Evolutionary conservation across 176 grass and related monocot genomes (phyloP), one percentile per base, ranked within the genome.

Genomic region (Carex cristatella): DNA sequence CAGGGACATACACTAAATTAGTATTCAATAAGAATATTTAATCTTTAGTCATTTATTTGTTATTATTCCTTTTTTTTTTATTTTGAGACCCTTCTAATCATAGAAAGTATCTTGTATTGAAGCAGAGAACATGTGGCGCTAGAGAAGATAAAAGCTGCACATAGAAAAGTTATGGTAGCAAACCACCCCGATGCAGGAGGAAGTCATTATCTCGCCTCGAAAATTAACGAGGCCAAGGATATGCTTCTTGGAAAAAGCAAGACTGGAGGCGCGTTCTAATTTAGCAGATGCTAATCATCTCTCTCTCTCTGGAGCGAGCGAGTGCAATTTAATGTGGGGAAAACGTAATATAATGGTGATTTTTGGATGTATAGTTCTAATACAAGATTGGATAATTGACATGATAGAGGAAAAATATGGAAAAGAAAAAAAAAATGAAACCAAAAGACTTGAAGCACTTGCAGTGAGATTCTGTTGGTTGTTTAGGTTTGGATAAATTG

Each of bases 171-270:
- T 55, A 94, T 99, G 93, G 82, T 92, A 27, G 96, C 96, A 1
- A 99, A 99, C 67, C 93, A 99, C 79, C 96, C 91, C 13, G 96
- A 99, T 61, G 85, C 85, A 9, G 91, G 96, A 69, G 96, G 96
- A 70, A 99, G 96, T 67, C 96, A 99, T 92, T 99, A 94, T 49
- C 58, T 99, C 0, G 96, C 96, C 1, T 94, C 88, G 0, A 95
- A 95, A 80, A 94, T 94, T 31, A 95, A 95, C 2, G 93, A 95
- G 88, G 96, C 96, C 31, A 99, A 99, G 87, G 96, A 99, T 46
- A 88, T 94, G 37, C 79, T 99, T 42, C 56, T 70, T 59, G 88
- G 93, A 3, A 95, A 92, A 83, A 79, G 80, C 0, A 89, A 89
- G 53, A 86, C 87, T 0, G 91, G 93, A 51, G 81, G 81, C 9